phyloP scores from a whole-genome alignment of 2,329 filamentous ascomycete species.

The Epichloe amarillans region DNA sequence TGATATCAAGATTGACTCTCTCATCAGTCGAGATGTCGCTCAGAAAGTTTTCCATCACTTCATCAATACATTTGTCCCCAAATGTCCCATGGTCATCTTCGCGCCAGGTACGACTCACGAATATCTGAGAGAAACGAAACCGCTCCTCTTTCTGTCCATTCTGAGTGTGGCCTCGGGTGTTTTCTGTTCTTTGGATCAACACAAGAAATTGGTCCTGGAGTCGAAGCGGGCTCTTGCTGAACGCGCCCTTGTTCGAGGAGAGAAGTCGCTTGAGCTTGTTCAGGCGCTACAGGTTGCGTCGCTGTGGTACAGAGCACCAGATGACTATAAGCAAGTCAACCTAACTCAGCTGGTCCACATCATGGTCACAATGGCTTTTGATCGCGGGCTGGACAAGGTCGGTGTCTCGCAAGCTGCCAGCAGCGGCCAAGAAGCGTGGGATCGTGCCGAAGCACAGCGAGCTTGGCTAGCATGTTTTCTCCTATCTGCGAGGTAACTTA shows the following conservation, averaged over 20 bases:
- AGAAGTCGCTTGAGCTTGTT: slow-evolving; percentile 4
- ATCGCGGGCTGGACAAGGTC: not conserved
- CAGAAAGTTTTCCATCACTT: slow-evolving; percentile 1
- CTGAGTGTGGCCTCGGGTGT: not conserved
- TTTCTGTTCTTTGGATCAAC: not conserved
- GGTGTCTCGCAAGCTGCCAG: not conserved
- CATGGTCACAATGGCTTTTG: not conserved
- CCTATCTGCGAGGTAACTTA: not conserved
- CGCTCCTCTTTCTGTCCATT: slow-evolving; percentile 2
- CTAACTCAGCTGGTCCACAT: not conserved
- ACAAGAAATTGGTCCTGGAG: not conserved
- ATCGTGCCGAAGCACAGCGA: slow-evolving; percentile 1
- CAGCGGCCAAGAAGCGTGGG: not conserved
- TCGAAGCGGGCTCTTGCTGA: not conserved
- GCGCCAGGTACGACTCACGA: not conserved
- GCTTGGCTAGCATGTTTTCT: slow-evolving; percentile 4
- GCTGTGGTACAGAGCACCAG: slow-evolving; percentile 2
- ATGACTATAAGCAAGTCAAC: not conserved
- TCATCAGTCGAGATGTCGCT: slow-evolving; percentile 2
- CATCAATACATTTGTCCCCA: not conserved
- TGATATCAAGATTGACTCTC: slow-evolving; percentile 2
- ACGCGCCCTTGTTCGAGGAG: not conserved
- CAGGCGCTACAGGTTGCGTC: slow-evolving; percentile 1
- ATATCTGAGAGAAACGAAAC: slow-evolving; percentile 2
- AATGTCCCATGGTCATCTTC: slow-evolving; percentile 2